Evolutionary conservation across 176 grass and related monocot species (phyloP).

Genomic region (Stipa capillata): DNA sequence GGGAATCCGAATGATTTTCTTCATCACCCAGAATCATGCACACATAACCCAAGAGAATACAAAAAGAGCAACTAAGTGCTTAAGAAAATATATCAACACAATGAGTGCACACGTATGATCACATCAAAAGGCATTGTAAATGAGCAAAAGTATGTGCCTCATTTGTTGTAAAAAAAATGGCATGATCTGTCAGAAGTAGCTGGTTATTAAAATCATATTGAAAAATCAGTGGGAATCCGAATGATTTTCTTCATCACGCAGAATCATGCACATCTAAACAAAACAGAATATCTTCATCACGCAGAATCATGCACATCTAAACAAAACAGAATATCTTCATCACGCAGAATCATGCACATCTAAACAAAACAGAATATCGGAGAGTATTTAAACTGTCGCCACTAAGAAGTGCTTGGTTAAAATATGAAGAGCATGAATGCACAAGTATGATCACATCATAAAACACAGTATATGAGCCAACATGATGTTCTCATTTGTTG

Average conservation of each 20-base stretch:
- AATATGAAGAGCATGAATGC: background rate
- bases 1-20: slow-evolving; percentile 56
- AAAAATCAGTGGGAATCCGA: slow-evolving; percentile 28
- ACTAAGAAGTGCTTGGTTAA: background rate
- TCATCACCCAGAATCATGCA: slow-evolving; percentile 29
- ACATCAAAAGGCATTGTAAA: too few relatives aligned
- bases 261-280: background rate
- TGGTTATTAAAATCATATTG: slow-evolving; percentile 36
- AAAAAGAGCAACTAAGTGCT: too few relatives aligned
- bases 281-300: background rate
- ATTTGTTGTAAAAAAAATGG: background rate
- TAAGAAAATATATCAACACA: too few relatives aligned
- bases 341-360: background rate
- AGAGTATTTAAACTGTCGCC: background rate
- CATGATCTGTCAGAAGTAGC: slow-evolving; percentile 38
- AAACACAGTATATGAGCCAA: too few relatives aligned
- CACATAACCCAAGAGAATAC: background rate
- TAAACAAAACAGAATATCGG: background rate
- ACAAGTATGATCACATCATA: too few relatives aligned
- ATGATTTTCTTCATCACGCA: slow-evolving; percentile 44
- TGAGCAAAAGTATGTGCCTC: too few relatives aligned
- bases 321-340: background rate
- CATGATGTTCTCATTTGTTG: too few relatives aligned
- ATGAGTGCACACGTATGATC: too few relatives aligned
- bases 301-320: background rate